phyloP scores from a whole-genome alignment of 176 grass and related monocot genomes.

The Avena atlantica region DNA sequence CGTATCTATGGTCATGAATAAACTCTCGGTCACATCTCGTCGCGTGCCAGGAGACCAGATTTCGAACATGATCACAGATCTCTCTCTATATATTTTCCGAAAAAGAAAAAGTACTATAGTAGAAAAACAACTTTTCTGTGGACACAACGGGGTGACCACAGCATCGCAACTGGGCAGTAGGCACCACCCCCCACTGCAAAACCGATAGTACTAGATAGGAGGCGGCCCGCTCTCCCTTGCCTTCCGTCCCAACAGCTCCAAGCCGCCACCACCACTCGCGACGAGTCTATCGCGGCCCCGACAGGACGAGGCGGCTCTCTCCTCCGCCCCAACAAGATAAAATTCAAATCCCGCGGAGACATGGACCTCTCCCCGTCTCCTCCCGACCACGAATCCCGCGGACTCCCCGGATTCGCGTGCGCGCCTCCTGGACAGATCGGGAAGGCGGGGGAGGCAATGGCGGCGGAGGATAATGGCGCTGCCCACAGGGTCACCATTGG shows the following conservation, averaged over 20 bases:
- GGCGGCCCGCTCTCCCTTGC: neutral
- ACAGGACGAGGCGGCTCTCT: neutral
- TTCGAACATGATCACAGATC: too few relatives aligned
- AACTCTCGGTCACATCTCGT: too few relatives aligned
- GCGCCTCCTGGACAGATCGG: constrained; percentile 27
- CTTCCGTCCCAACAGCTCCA: neutral
- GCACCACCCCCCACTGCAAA: neutral
- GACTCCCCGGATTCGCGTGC: constrained; percentile 39
- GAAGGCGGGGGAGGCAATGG: constrained; percentile 45
- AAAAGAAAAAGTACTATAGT: too few relatives aligned
- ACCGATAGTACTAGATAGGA: neutral
- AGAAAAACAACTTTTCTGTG: too few relatives aligned
- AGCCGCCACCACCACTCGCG: neutral
- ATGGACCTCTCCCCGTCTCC: neutral
- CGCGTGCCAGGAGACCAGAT: too few relatives aligned
- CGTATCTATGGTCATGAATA: too few relatives aligned
- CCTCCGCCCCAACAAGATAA: neutral
- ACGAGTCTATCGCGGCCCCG: neutral
- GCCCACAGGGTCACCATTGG: constrained; percentile 73
- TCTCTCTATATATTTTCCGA: too few relatives aligned
- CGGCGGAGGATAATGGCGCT: constrained; percentile 44
- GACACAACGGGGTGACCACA: too few relatives aligned
- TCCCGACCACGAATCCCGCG: neutral
- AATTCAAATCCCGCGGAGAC: constrained; percentile 17
- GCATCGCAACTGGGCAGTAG: neutral